phyloP scores from a whole-genome alignment of 1,284 basidiomycete species.

The Fistulinella cinereoalba region DNA sequence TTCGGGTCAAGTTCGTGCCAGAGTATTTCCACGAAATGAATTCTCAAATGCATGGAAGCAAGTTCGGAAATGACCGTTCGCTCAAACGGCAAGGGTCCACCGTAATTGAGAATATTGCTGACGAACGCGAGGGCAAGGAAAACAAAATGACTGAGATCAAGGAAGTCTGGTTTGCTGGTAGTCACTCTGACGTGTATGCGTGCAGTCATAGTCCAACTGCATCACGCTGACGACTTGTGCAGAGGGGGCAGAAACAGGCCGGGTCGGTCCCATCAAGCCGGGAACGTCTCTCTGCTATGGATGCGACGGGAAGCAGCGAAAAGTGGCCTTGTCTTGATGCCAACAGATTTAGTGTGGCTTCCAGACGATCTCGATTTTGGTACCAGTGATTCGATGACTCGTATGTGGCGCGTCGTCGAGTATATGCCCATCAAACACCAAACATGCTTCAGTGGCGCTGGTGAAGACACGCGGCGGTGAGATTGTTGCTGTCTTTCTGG shows the following conservation, averaged over 20 bases:
- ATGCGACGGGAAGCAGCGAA: constrained; percentile 18
- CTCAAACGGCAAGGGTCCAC: too few relatives aligned
- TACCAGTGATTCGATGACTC: constrained; percentile 18
- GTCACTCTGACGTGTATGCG: constrained; percentile 31
- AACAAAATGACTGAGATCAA: constrained; percentile 11
- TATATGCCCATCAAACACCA: constrained; percentile 20
- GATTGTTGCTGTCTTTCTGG: background rate
- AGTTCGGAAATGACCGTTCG: background rate
- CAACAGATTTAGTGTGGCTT: constrained; percentile 14
- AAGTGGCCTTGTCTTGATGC: constrained; percentile 11
- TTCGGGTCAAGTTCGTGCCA: constrained; percentile 37
- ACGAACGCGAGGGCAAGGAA: background rate
- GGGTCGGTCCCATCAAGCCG: constrained; percentile 10
- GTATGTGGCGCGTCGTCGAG: constrained; percentile 19
- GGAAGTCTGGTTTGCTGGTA: constrained; percentile 30
- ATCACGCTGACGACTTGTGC: background rate
- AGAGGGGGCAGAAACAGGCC: constrained; percentile 21
- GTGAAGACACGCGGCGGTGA: constrained; percentile 8
- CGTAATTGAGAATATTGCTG: too few relatives aligned
- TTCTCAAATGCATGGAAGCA: background rate
- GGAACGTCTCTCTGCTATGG: constrained; percentile 20
- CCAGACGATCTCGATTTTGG: constrained; percentile 12
- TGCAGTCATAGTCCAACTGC: background rate
- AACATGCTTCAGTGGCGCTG: constrained; percentile 9
- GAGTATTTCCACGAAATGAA: constrained; percentile 28